Percentiles rank a stretch among this genome's conserved stretches.
phyloP scores from a whole-genome alignment of 1,139 yeast genomes.

The Zygosaccharomyces sapae region DNA sequence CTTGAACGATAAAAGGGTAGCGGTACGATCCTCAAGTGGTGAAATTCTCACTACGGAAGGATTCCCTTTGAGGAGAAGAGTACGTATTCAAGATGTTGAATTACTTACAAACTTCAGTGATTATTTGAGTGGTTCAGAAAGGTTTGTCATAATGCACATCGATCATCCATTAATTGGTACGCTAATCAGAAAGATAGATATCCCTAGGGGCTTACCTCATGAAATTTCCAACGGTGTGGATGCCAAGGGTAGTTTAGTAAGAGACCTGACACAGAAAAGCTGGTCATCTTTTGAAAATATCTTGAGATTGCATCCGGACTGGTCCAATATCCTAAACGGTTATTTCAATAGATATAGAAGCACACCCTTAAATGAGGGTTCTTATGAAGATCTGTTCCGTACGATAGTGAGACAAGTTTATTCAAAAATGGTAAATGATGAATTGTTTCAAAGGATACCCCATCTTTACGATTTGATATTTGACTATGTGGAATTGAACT shows the following conservation, averaged over 20 bases:
- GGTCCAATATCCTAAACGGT: slow-evolving; percentile 27
- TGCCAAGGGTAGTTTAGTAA: background rate
- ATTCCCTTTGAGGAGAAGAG: slow-evolving; percentile 47
- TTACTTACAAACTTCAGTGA: slow-evolving; percentile 44
- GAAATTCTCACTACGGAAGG: slow-evolving; percentile 54
- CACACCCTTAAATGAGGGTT: slow-evolving; percentile 7
- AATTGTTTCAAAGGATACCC: slow-evolving; percentile 39
- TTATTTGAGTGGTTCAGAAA: slow-evolving; percentile 43
- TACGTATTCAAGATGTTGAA: slow-evolving; percentile 44
- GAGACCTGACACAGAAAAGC: slow-evolving; percentile 10
- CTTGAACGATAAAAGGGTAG: slow-evolving; percentile 54
- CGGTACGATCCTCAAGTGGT: slow-evolving; percentile 49
- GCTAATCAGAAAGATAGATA: slow-evolving; percentile 9
- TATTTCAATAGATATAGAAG: slow-evolving; percentile 30
- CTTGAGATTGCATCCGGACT: slow-evolving; percentile 26
- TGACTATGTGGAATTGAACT: slow-evolving; percentile 63
- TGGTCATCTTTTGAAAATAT: slow-evolving; percentile 21
- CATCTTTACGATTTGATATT: slow-evolving; percentile 57
- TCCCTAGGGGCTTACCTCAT: background rate
- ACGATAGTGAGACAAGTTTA: slow-evolving; percentile 16
- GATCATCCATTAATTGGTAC: slow-evolving; percentile 49
- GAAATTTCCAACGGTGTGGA: background rate
- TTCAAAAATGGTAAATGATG: slow-evolving; percentile 20
- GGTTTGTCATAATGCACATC: slow-evolving; percentile 49
- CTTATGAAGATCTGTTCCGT: slow-evolving; percentile 22